These are phyloP conservation scores for Somion occarium DNA, from an alignment of 1,284 basidiomycete genomes.

Conservation along the genomic window DNA sequence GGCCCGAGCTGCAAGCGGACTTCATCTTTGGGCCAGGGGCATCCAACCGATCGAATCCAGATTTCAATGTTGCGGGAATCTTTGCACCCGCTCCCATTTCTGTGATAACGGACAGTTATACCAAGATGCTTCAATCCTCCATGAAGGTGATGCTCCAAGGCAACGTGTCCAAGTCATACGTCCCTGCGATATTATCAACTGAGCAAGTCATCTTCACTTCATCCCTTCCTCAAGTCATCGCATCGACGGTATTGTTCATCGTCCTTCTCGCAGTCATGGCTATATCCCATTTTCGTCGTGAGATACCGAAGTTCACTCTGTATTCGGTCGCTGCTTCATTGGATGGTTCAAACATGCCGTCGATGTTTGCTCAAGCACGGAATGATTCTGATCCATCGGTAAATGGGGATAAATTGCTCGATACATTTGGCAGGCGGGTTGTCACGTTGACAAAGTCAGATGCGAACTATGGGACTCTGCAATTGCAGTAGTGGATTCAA, in stretches of 20 bases:
- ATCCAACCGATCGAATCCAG: not conserved
- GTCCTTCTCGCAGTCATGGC: not conserved
- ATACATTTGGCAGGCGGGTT: not conserved
- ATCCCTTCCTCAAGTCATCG: constrained; percentile 5
- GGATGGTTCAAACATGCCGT: constrained; percentile 4
- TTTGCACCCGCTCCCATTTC: not conserved
- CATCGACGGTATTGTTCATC: constrained; percentile 4
- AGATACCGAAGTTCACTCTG: constrained; percentile 3
- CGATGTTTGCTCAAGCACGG: not conserved
- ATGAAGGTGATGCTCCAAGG: not conserved
- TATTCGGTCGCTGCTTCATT: constrained; percentile 6
- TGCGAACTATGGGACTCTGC: not conserved
- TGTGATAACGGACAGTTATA: not conserved
- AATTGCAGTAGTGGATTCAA: not conserved
- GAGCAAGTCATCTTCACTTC: constrained; percentile 4
- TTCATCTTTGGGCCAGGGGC: constrained; percentile 3
- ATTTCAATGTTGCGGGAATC: not conserved
- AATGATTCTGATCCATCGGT: not conserved
- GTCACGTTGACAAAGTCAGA: constrained; percentile 1
- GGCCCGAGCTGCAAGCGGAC: constrained; percentile 1
- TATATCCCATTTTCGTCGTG: not conserved
- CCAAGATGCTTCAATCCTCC: not conserved
- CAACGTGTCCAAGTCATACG: constrained; percentile 1
- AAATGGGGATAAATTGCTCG: not conserved
- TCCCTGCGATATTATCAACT: not conserved